phyloP scores from a whole-genome alignment of 768 basidiomycete species.

The Pseudohyphozyma bogoriensis region DNA sequence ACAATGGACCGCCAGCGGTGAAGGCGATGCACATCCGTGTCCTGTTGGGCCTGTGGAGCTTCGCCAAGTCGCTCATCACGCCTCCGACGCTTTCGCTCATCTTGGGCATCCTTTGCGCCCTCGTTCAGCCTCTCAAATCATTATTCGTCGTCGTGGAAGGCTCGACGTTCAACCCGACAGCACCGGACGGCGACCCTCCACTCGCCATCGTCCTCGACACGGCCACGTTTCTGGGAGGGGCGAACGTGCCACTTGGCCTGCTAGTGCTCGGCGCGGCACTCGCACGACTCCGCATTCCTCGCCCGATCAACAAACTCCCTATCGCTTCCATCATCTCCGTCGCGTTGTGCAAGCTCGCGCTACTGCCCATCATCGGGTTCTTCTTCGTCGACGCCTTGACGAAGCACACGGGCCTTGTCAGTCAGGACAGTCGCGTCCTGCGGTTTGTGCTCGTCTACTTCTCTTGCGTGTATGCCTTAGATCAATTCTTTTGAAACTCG shows the following conservation, averaged over 20 bases:
- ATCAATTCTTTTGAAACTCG: too few relatives aligned
- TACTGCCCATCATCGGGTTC: slow-evolving; percentile 56
- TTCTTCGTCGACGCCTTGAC: slow-evolving; percentile 49
- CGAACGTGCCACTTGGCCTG: slow-evolving; percentile 55
- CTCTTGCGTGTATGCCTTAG: slow-evolving; percentile 53
- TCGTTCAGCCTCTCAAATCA: slow-evolving; percentile 52
- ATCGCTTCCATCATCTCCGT: slow-evolving; percentile 50
- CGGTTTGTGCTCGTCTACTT: slow-evolving; percentile 50
- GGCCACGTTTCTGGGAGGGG: slow-evolving; percentile 51
- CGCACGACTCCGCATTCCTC: slow-evolving; percentile 51
- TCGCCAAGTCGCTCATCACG: slow-evolving; percentile 42
- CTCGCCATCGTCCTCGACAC: slow-evolving; percentile 39
- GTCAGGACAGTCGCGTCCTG: slow-evolving; percentile 50
- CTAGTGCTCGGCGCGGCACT: slow-evolving; percentile 56
- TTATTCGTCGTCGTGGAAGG: slow-evolving; percentile 49
- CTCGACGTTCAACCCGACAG: slow-evolving; percentile 27
- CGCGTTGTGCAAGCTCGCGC: slow-evolving; percentile 49
- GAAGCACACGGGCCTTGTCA: slow-evolving; percentile 42
- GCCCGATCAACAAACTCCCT: slow-evolving; percentile 38
- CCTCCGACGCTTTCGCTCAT: slow-evolving; percentile 52
- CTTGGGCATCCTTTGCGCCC: slow-evolving; percentile 48
- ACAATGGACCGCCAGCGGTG: too few relatives aligned
- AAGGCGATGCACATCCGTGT: neutral
- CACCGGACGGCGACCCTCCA: neutral
- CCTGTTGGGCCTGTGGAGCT: neutral